Conservation (phyloP, 2,329 filamentous ascomycete genomes). For the Exserohilum rostratum region DNA sequence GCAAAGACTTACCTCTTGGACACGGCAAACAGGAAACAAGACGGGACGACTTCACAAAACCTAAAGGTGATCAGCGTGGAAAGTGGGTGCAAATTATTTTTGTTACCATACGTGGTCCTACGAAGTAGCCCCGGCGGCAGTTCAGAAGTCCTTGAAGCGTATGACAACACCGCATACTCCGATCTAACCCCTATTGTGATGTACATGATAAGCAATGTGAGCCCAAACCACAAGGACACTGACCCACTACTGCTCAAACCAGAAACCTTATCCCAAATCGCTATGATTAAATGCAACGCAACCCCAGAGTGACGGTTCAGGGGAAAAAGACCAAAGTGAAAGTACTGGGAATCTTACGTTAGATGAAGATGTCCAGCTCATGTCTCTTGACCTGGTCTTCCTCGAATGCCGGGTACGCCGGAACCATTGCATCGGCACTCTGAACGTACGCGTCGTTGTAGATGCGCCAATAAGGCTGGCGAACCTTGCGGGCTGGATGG, state of each 20-base stretch:
- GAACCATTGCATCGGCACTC: conserved; percentile 90
- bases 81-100: conserved; percentile 28
- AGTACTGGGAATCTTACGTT: conserved; percentile 28
- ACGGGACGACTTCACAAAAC: conserved; percentile 18
- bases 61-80: conserved; percentile 31
- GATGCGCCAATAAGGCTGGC: conserved; percentile 92
- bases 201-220: conserved; percentile 18
- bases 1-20: conserved; percentile 18
- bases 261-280: conserved; percentile 4
- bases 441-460: conserved; percentile 98
- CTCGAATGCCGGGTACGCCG: conserved; percentile 88
- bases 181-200: conserved; percentile 15
- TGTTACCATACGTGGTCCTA: conserved; percentile 26
- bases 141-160: conserved; percentile 4
- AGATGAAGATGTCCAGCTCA: conserved; percentile 84
- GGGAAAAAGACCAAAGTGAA: neutral
- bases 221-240: conserved; percentile 1
- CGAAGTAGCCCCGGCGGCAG: conserved; percentile 6
- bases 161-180: conserved; percentile 15
- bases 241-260: conserved; percentile 7
- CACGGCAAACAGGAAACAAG: neutral
- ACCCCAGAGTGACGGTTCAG: conserved; percentile 1
- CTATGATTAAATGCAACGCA: conserved; percentile 5
- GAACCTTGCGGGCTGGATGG: conserved; percentile 93
- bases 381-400: conserved; percentile 79